Percentiles rank a stretch among this genome's conserved stretches.
Evolutionary conservation across 371 early-diverging fungal genomes (phyloP).

Genomic region (Apophysomyces trapeziformis): DNA sequence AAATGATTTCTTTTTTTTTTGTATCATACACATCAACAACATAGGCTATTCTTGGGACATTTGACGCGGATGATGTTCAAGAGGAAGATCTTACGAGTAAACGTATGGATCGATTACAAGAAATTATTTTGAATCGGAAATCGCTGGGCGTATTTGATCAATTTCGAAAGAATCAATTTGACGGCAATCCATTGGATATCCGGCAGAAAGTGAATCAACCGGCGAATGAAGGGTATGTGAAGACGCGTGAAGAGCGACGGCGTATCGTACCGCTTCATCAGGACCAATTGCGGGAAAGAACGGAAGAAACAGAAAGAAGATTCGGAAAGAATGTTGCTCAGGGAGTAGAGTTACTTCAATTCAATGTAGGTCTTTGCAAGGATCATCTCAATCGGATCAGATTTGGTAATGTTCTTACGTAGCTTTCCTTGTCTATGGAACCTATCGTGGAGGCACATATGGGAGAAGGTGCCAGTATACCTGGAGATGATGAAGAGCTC

Average conservation of each 20-base stretch:
- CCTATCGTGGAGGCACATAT: conserved; percentile 4
- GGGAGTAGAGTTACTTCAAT: conserved; percentile 19
- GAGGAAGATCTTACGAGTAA: conserved; percentile 40
- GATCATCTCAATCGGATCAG: not conserved
- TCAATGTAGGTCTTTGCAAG: conserved; percentile 23
- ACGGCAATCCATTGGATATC: conserved; percentile 55
- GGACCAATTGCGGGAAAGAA: conserved; percentile 21
- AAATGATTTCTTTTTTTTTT: too few relatives aligned
- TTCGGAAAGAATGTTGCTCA: conserved; percentile 22
- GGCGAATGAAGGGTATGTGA: conserved; percentile 15
- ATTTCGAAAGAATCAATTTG: conserved; percentile 47
- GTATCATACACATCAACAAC: not conserved
- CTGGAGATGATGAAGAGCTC: conserved; percentile 13
- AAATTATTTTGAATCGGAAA: conserved; percentile 38
- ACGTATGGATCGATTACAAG: conserved; percentile 32
- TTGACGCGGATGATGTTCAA: conserved; percentile 35
- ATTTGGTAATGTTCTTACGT: not conserved
- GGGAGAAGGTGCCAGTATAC: not conserved
- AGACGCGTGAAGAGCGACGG: conserved; percentile 23
- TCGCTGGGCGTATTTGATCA: conserved; percentile 49
- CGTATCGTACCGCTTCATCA: conserved; percentile 39
- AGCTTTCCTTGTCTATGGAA: conserved; percentile 13
- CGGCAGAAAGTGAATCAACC: conserved; percentile 15
- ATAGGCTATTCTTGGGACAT: conserved; percentile 43
- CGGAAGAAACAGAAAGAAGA: conserved; percentile 6